phyloP scores from a whole-genome alignment of 495 filamentous ascomycete species.

The Glonium stellatum region DNA sequence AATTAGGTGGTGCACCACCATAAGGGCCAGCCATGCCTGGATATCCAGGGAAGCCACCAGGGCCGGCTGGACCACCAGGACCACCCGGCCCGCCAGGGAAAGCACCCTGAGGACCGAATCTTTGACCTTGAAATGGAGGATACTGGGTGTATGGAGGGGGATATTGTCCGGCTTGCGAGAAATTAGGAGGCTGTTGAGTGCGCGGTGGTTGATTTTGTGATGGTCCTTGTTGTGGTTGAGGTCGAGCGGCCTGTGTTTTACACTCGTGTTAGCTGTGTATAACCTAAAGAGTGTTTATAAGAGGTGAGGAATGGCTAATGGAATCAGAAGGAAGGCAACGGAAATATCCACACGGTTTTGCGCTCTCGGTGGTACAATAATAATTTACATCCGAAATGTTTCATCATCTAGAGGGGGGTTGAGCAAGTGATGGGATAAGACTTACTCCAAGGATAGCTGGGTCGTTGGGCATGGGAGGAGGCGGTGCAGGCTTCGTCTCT shows the following conservation, averaged over 20 bases:
- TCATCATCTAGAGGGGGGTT: constrained; percentile 55
- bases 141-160: constrained; percentile 36
- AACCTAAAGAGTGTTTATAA: not conserved
- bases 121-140: constrained; percentile 28
- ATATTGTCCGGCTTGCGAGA: constrained; percentile 32
- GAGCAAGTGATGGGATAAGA: constrained; percentile 30
- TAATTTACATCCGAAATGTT: constrained; percentile 75
- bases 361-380: constrained; percentile 68
- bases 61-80: constrained; percentile 26
- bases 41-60: constrained; percentile 43
- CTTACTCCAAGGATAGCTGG: constrained; percentile 97
- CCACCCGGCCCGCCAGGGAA: constrained; percentile 52
- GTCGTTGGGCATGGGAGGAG: constrained; percentile 79
- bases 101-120: constrained; percentile 48
- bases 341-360: constrained; percentile 93
- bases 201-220: constrained; percentile 35
- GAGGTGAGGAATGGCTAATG: not conserved
- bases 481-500: constrained; percentile 58
- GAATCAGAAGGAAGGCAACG: constrained; percentile 99
- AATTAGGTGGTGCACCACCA: constrained; percentile 58
- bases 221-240: constrained; percentile 14
- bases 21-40: constrained; percentile 45
- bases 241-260: constrained; percentile 27
- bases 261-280: not conserved
- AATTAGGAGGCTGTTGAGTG: constrained; percentile 35